Evolutionary conservation across 805 yeast genomes (phyloP).

Genomic region (Kuraishia hungarica): DNA sequence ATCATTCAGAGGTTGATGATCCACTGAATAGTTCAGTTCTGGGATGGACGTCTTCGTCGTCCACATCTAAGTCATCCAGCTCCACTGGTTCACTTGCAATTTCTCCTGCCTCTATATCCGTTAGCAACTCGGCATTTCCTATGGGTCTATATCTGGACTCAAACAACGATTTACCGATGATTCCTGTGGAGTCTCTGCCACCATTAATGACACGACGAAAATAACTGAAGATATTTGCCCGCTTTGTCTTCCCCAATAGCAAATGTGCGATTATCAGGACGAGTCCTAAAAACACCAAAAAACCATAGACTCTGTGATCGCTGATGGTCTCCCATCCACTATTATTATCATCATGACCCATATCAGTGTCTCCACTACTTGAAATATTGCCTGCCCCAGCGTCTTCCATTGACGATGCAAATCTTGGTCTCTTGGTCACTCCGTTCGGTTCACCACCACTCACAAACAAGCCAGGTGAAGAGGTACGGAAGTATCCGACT

Average conservation of each 20-base stretch:
- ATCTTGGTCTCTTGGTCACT: slow-evolving; percentile 33
- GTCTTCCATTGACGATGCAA: slow-evolving; percentile 10
- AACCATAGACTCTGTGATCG: slow-evolving; percentile 29
- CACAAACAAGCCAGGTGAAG: slow-evolving; percentile 36
- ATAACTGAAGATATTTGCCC: slow-evolving; percentile 9
- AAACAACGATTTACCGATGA: neutral
- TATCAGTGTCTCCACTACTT: too few relatives aligned
- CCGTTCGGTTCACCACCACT: slow-evolving; percentile 46
- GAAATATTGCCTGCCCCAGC: slow-evolving; percentile 17
- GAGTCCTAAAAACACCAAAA: slow-evolving; percentile 3
- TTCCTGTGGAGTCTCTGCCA: slow-evolving; percentile 2
- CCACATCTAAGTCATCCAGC: slow-evolving; percentile 8
- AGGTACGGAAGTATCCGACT: slow-evolving; percentile 39
- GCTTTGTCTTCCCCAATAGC: slow-evolving; percentile 12
- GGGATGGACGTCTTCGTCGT: neutral
- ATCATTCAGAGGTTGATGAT: neutral
- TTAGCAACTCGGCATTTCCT: slow-evolving; percentile 14
- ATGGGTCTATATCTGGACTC: slow-evolving; percentile 17
- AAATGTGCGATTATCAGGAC: slow-evolving; percentile 3
- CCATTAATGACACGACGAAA: slow-evolving; percentile 8
- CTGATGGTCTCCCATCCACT: slow-evolving; percentile 29
- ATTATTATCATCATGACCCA: slow-evolving; percentile 22
- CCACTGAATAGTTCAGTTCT: neutral
- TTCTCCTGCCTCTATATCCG: slow-evolving; percentile 1
- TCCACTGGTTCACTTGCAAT: slow-evolving; percentile 3